Evolutionary conservation across 2,329 filamentous ascomycete species (phyloP), one percentile per base, ranked within the genome.

Genomic region (Dothideomycetidae sp.): DNA sequence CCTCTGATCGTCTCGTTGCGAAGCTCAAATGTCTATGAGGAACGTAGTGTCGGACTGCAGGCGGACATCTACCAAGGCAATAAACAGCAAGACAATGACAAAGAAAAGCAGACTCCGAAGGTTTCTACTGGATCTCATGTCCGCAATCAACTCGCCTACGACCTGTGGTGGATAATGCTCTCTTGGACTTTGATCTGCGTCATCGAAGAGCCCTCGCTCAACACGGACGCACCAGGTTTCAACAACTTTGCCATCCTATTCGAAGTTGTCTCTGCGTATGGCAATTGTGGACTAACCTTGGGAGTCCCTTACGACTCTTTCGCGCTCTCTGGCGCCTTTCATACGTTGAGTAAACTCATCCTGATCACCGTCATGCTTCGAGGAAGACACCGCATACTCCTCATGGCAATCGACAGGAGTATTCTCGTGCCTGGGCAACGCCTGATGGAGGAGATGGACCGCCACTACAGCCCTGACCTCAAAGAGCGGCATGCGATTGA

Each of bases 11-110:
- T 78, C 41, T 73, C 70, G 1, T 71, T 78, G 57, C 69, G 77
- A 17, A 73, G 76, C 50, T 78, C 75, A 28, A 81, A 81, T 49
- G 71, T 79, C 18, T 82, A 82, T 50, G 77, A 81, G 51, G 76
- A 82, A 48, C 64, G 73, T 5, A 75, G 71, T 0, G 60, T 81
- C 2, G 75, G 75, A 0, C 68, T 77, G 19, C 72, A 75, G 41
- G 56, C 50, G 32, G 41, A 11, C 44, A 45, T 11, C 43, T 62
- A 29, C 63, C 70, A 43, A 73, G 79, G 49, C 59, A 78, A 14
- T 68, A 71, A n/a, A 67, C 28, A 63, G 75, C 13, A 52, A 77
- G 40, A 65, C 68, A n/a, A 26, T 26, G 21, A 26, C n/a, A 26
- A 26, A n/a, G 33, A 58, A 67, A 3, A 70, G 77, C 10, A 73